These are phyloP conservation scores for Naegleria gruberi DNA, from an alignment of 208 protist genomes.

Conservation along the genomic window DNA sequence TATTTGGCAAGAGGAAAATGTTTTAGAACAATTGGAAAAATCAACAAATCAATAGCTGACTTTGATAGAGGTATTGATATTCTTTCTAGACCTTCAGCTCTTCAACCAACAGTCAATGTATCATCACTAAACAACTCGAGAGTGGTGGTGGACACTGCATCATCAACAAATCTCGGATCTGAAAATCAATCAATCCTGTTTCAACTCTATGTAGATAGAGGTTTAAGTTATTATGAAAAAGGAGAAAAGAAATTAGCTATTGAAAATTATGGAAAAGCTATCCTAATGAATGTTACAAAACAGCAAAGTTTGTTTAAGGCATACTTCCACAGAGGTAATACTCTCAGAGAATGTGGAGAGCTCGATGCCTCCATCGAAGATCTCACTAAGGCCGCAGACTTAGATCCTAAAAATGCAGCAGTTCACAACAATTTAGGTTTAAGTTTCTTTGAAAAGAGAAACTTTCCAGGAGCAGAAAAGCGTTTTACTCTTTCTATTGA, in stretches of 20 bases:
- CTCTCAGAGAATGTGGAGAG: constrained; percentile 31
- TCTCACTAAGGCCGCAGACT: constrained; percentile 43
- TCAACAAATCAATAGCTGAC: constrained; percentile 56
- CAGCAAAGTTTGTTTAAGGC: constrained; percentile 36
- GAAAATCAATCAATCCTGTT: background rate
- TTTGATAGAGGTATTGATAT: constrained; percentile 54
- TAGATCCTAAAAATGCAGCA: constrained; percentile 49
- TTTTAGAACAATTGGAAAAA: constrained; percentile 45
- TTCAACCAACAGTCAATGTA: background rate
- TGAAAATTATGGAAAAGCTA: constrained; percentile 42
- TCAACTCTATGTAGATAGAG: constrained; percentile 18
- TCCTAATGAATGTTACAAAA: constrained; percentile 22
- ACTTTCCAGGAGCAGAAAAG: constrained; percentile 44
- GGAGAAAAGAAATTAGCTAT: constrained; percentile 41
- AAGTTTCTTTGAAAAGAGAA: constrained; percentile 53
- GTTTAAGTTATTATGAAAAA: constrained; percentile 44
- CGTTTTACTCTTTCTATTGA: constrained; percentile 63
- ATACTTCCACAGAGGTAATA: constrained; percentile 48
- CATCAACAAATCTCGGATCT: background rate
- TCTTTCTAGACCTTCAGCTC: constrained; percentile 44
- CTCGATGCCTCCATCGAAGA: constrained; percentile 26
- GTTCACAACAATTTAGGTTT: constrained; percentile 66
- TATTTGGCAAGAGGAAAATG: constrained; percentile 55
- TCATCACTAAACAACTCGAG: background rate
- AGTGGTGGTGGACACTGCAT: background rate